phyloP scores from a whole-genome alignment of 225 moss, liverwort and hornwort genomes.

The Bryum argenteum region DNA sequence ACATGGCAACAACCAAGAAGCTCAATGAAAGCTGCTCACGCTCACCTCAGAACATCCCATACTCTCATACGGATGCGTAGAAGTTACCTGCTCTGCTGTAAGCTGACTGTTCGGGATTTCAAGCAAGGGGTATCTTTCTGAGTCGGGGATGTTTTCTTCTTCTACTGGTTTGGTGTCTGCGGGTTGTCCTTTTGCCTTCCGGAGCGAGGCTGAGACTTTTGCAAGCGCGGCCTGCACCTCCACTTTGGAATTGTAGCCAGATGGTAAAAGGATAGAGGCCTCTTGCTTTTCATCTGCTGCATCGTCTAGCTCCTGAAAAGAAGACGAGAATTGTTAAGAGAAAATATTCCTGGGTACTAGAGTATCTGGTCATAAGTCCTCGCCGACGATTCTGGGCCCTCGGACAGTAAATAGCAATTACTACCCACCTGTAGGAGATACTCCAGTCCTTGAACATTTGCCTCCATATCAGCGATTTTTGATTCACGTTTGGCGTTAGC shows the following conservation, averaged over 20 bases:
- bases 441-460: conserved; percentile 78
- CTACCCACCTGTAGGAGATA: conserved; percentile 67
- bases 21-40: conserved; percentile 14
- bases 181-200: conserved; percentile 84
- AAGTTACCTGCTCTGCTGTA: conserved; percentile 75
- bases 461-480: conserved; percentile 89
- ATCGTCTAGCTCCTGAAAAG: conserved; percentile 71
- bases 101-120: conserved; percentile 90
- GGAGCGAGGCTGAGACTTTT: conserved; percentile 72
- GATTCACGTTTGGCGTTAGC: conserved; percentile 93
- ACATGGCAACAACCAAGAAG: not conserved
- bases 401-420: not conserved
- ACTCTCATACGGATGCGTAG: not conserved
- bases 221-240: conserved; percentile 78
- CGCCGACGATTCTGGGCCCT: conserved; percentile 8
- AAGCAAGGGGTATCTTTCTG: conserved; percentile 86
- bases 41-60: not conserved
- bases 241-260: conserved; percentile 73
- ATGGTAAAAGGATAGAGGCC: conserved; percentile 71
- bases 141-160: conserved; percentile 56
- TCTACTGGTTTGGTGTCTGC: conserved; percentile 73
- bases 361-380: not conserved
- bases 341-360: not conserved
- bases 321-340: conserved; percentile 18
- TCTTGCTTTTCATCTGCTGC: conserved; percentile 74